These are phyloP conservation scores for Saprolegnia parasitica DNA, from an alignment of 352 stramenopile genomes.

Conservation along the genomic window DNA sequence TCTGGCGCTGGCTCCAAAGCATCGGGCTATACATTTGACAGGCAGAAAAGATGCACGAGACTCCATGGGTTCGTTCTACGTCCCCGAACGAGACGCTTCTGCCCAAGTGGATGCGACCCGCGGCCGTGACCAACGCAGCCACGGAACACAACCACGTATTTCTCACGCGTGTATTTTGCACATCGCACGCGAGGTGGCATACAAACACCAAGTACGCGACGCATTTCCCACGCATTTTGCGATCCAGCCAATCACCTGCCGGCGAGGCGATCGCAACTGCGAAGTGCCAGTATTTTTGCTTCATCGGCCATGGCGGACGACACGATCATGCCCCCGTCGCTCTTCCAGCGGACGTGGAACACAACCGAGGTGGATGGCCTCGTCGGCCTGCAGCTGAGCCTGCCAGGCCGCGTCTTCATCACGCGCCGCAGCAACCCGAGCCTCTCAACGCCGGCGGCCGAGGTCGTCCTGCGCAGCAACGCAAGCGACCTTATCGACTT, in stretches of 20 bases:
- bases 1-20: too few relatives aligned
- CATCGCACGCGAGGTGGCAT: neutral
- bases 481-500: neutral
- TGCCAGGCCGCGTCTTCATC: conserved; percentile 25
- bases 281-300: neutral
- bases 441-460: neutral
- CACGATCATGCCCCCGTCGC: neutral
- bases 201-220: neutral
- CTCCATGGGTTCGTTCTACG: too few relatives aligned
- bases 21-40: too few relatives aligned
- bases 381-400: conserved; percentile 13
- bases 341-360: conserved; percentile 22
- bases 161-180: too few relatives aligned
- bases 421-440: neutral
- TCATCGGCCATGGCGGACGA: conserved; percentile 7
- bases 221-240: neutral
- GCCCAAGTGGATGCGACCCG: too few relatives aligned
- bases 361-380: neutral
- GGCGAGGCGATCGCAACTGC: conserved; percentile 13
- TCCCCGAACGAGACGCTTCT: too few relatives aligned
- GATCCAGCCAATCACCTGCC: neutral
- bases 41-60: too few relatives aligned
- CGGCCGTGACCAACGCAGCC: too few relatives aligned
- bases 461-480: conserved; percentile 7
- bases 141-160: too few relatives aligned